Percentiles rank a stretch among this genome's conserved stretches.
These are phyloP conservation scores for Diaporthe ampelina DNA, from an alignment of 2,329 filamentous ascomycete species.

Conservation along the genomic window DNA sequence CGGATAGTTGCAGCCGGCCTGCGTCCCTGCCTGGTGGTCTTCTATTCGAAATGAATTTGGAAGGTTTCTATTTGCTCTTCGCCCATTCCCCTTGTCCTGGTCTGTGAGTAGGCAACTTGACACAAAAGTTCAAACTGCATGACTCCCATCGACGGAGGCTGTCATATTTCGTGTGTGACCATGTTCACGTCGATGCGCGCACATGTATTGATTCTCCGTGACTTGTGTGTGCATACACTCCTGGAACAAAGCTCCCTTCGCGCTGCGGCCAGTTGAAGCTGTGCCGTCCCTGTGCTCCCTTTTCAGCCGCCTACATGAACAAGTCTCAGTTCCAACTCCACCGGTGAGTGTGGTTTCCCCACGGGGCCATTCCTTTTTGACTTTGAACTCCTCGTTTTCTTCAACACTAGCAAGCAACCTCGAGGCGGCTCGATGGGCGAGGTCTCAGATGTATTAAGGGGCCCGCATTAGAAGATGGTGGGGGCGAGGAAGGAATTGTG, in stretches of 20 bases:
- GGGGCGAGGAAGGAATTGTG: neutral
- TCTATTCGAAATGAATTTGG: neutral
- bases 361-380: slow-evolving; percentile 1
- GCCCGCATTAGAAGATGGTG: slow-evolving; percentile 6
- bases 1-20: slow-evolving; percentile 13
- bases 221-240: neutral
- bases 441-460: slow-evolving; percentile 29
- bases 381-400: neutral
- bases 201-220: neutral
- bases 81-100: neutral
- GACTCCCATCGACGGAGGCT: neutral
- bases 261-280: neutral
- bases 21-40: slow-evolving; percentile 2
- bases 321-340: slow-evolving; percentile 32
- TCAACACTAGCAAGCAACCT: neutral
- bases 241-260: neutral
- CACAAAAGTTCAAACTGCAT: slow-evolving; percentile 10
- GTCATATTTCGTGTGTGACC: slow-evolving; percentile 21
- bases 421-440: slow-evolving; percentile 7
- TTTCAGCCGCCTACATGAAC: slow-evolving; percentile 35
- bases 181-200: neutral
- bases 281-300: slow-evolving; percentile 27
- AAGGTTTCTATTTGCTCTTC: neutral
- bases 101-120: slow-evolving; percentile 15
- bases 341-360: slow-evolving; percentile 11